These are phyloP conservation scores for Phycomyces blakesleeanus DNA, from an alignment of 192 early-diverging fungal genomes.

Conservation along the genomic window DNA sequence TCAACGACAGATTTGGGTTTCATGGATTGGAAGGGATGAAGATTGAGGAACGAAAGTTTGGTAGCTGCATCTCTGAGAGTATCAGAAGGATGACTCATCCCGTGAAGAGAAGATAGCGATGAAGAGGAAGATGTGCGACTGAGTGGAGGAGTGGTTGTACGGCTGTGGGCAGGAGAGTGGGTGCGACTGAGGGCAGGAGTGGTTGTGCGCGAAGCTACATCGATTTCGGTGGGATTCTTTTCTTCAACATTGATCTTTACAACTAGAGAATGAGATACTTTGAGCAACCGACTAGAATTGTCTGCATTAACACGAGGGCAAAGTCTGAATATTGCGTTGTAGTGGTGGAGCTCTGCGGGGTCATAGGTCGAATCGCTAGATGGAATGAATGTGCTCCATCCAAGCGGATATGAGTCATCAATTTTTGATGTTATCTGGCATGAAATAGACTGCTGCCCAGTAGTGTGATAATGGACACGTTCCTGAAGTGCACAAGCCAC, in stretches of 20 bases:
- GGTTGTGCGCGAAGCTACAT: constrained; percentile 5
- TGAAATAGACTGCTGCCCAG: constrained; percentile 17
- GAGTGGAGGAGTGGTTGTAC: constrained; percentile 9
- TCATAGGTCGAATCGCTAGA: constrained; percentile 17
- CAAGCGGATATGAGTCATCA: constrained; percentile 35
- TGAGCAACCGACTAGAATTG: constrained; percentile 21
- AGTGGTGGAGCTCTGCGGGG: constrained; percentile 21
- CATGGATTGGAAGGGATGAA: not conserved
- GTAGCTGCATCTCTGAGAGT: not conserved
- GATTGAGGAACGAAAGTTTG: not conserved
- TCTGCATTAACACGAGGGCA: constrained; percentile 34
- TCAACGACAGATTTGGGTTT: not conserved
- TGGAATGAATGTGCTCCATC: constrained; percentile 27
- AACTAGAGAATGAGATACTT: constrained; percentile 26
- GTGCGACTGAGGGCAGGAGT: constrained; percentile 13
- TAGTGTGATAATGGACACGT: constrained; percentile 32
- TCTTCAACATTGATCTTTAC: constrained; percentile 27
- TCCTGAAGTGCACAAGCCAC: constrained; percentile 37
- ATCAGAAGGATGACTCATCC: not conserved
- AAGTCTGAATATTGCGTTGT: constrained; percentile 31
- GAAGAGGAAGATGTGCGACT: constrained; percentile 27
- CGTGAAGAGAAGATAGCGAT: constrained; percentile 14
- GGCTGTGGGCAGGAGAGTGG: constrained; percentile 12
- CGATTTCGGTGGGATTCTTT: not conserved
- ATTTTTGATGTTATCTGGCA: constrained; percentile 1